Base-by-base conservation (phyloP, 257 asterid genomes). In the Verbascum thapsus region DNA sequence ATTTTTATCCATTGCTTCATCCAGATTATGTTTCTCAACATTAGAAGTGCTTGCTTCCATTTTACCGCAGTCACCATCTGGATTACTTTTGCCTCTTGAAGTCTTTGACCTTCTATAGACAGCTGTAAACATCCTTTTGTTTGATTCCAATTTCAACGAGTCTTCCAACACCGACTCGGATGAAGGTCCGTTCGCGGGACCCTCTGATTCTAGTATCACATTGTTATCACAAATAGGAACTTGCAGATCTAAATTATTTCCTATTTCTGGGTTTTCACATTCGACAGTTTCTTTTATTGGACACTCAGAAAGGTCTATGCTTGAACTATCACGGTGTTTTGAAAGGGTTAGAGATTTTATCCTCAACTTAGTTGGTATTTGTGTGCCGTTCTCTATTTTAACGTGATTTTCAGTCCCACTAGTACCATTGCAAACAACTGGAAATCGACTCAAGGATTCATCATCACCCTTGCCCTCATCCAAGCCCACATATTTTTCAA, bases 51-150 rank as follows among this genome's bases (percentile, higher is more conserved):
- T 80, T n/a, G 90, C 81, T 67, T 78, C 84, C 76, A 68, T 78
- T 62, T 74, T 68, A 35, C 76, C 77, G 61, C 61, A 52, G 18
- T 47, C 78, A 16, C 72, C 81, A 64, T 80, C 95, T 61, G 71
- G 75, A 57, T 74, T 82, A 54, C 64, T 75, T 77, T 83, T 86
- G 55, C 78, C 71, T 76, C 78, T 80, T 47, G 77, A 72, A 74
- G 80, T 69, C 76, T 76, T 91, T 66, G 78, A 79, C 83, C 99
- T 84, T 74, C 84, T 68, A 77, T 94, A 94, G 71, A 94, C 96
- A 50, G 95, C 90, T 52, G 82, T 68, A 57, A 84, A 80, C 85
- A 77, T 82, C 85, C 91, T 78, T 74, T 77, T 82, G 69, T 67
- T 83, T 20, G 88, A 76, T 67, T 80, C 90, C 72, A 64, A 48